Evolutionary conservation across 805 yeast genomes (phyloP).

Genomic region (Wickerhamiella cacticola): DNA sequence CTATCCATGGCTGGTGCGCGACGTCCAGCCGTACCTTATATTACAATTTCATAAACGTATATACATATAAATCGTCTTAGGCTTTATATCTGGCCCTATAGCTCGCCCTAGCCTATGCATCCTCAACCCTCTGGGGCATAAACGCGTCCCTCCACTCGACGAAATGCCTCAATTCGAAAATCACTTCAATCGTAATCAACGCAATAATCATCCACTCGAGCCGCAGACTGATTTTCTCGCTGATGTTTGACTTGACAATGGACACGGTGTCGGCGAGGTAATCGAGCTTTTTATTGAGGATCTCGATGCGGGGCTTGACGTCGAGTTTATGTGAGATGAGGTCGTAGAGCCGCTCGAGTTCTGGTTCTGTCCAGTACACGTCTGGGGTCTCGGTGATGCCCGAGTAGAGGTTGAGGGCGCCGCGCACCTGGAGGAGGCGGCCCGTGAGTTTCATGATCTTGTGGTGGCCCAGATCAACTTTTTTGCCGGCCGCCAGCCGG

Average conservation of each 20-base stretch:
- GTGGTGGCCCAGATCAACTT: conserved; percentile 34
- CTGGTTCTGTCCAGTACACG: conserved; percentile 85
- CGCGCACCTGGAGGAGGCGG: conserved; percentile 58
- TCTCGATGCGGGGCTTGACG: conserved; percentile 61
- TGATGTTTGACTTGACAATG: conserved; percentile 59
- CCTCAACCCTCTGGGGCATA: not conserved
- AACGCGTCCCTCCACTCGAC: conserved; percentile 22
- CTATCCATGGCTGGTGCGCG: no score
- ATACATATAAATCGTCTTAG: no score
- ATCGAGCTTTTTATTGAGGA: conserved; percentile 73
- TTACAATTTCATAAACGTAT: no score
- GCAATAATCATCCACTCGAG: conserved; percentile 83
- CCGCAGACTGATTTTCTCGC: conserved; percentile 62
- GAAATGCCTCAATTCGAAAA: conserved; percentile 68
- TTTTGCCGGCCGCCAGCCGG: conserved; percentile 48
- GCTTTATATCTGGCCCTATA: not conserved
- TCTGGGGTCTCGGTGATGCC: conserved; percentile 90
- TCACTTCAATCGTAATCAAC: conserved; percentile 72
- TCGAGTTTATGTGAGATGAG: conserved; percentile 62
- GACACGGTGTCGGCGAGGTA: conserved; percentile 83
- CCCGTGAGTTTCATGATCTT: conserved; percentile 66
- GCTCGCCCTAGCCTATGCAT: not conserved
- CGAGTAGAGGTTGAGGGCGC: conserved; percentile 71
- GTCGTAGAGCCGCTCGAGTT: conserved; percentile 62
- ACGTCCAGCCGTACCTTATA: no score